phyloP scores from a whole-genome alignment of 192 early-diverging fungal species.

The Podila horticola region DNA sequence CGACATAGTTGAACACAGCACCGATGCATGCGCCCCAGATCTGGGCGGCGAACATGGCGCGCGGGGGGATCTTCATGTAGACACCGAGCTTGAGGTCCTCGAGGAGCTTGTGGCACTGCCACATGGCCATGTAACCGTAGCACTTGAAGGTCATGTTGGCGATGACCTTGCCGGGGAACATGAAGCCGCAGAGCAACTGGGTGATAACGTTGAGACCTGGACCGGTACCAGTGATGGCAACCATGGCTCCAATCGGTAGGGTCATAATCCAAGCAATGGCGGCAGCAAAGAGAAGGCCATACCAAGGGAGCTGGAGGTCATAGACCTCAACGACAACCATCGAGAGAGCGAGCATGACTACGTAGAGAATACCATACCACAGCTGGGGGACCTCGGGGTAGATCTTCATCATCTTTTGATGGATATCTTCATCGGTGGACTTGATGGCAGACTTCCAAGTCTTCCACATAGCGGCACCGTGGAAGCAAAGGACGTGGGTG shows the following conservation, averaged over 20 bases:
- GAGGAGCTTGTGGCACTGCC: conserved; percentile 79
- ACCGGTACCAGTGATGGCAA: conserved; percentile 58
- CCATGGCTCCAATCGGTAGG: conserved; percentile 60
- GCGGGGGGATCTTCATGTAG: conserved; percentile 79
- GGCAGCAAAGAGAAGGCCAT: conserved; percentile 51
- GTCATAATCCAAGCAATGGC: conserved; percentile 44
- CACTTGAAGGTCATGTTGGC: conserved; percentile 67
- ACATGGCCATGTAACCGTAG: conserved; percentile 63
- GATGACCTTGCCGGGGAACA: conserved; percentile 61
- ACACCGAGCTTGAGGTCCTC: conserved; percentile 77
- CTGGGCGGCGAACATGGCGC: conserved; percentile 71
- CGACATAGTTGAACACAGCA: conserved; percentile 52
- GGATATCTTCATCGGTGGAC: conserved; percentile 38
- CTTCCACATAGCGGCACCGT: conserved; percentile 69
- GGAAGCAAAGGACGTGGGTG: conserved; percentile 65
- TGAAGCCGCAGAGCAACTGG: conserved; percentile 64
- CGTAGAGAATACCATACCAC: conserved; percentile 59
- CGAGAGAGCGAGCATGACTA: conserved; percentile 32
- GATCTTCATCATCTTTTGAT: conserved; percentile 50
- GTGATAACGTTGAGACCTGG: conserved; percentile 63
- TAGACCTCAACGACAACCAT: conserved; percentile 44
- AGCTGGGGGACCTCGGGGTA: conserved; percentile 62
- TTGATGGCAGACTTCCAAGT: conserved; percentile 51
- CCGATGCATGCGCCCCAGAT: conserved; percentile 61
- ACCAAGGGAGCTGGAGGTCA: conserved; percentile 56